A percentile compares a stretch with the other conserved stretches of the same genome.
Evolutionary conservation across 257 asterid genomes (phyloP).

Genomic region (Petunia axillaris): DNA sequence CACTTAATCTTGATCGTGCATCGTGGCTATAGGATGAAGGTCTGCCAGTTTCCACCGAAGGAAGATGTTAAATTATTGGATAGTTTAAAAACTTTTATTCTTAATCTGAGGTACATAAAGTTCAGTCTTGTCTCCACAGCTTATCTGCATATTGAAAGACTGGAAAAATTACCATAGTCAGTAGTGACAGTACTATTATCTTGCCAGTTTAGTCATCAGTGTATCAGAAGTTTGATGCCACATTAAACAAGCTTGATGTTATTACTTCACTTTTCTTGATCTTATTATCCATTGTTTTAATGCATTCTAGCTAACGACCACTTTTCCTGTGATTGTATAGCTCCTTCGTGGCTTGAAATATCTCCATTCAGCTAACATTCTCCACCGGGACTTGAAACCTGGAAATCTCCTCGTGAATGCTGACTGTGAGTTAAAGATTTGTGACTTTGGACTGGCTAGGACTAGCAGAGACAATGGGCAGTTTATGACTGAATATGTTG

Average conservation of each 20-base stretch:
- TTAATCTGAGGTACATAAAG: not conserved
- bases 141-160: not conserved
- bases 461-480: conserved; percentile 50
- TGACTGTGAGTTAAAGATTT: conserved; percentile 49
- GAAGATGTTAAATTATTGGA: not conserved
- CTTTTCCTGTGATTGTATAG: conserved; percentile 27
- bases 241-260: not conserved
- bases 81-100: not conserved
- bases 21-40: not conserved
- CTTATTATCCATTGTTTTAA: not conserved
- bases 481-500: conserved; percentile 56
- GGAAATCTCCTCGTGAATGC: conserved; percentile 53
- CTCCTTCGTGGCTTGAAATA: conserved; percentile 50
- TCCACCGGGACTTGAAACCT: conserved; percentile 55
- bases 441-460: conserved; percentile 57
- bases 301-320: not conserved
- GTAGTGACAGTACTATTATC: not conserved
- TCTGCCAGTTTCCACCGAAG: not conserved
- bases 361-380: conserved; percentile 55
- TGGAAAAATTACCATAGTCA: not conserved
- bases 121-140: not conserved
- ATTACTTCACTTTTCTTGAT: not conserved
- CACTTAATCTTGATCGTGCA: not conserved
- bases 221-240: not conserved
- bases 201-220: not conserved